A percentile compares a stretch with the other conserved stretches of the same genome.
Conservation (phyloP, 768 basidiomycete species). For the Dentipellis fragilis region DNA sequence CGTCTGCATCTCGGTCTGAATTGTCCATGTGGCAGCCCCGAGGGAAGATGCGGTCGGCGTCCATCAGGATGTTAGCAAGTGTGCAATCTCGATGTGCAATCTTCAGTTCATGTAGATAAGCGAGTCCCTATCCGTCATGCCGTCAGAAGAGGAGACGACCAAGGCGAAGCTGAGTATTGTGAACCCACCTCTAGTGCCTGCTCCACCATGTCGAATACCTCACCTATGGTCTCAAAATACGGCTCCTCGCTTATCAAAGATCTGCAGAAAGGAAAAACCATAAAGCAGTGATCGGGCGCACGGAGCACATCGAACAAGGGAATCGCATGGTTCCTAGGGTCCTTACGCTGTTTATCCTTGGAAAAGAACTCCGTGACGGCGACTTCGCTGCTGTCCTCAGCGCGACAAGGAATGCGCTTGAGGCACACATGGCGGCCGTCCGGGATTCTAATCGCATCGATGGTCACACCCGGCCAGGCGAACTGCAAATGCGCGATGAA, state of each 20-base stretch:
- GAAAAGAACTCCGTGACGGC: background rate
- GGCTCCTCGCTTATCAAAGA: background rate
- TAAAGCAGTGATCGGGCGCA: background rate
- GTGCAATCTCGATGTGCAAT: background rate
- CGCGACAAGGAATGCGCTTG: background rate
- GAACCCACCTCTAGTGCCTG: background rate
- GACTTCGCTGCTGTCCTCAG: background rate
- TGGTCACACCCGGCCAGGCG: background rate
- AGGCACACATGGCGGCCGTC: background rate
- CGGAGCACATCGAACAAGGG: background rate
- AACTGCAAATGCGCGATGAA: background rate
- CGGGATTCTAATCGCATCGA: background rate
- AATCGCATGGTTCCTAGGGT: background rate
- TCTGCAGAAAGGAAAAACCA: background rate
- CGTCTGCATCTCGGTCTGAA: background rate
- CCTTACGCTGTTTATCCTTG: background rate
- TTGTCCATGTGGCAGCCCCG: background rate
- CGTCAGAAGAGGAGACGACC: no score
- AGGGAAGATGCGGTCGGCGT: background rate
- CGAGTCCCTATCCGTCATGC: background rate
- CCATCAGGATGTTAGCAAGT: background rate
- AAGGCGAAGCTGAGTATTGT: background rate
- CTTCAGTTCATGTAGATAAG: background rate
- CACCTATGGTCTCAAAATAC: background rate
- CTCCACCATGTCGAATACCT: background rate